Conservation (phyloP, 1,284 basidiomycete species). For the Sutorius eximius region DNA sequence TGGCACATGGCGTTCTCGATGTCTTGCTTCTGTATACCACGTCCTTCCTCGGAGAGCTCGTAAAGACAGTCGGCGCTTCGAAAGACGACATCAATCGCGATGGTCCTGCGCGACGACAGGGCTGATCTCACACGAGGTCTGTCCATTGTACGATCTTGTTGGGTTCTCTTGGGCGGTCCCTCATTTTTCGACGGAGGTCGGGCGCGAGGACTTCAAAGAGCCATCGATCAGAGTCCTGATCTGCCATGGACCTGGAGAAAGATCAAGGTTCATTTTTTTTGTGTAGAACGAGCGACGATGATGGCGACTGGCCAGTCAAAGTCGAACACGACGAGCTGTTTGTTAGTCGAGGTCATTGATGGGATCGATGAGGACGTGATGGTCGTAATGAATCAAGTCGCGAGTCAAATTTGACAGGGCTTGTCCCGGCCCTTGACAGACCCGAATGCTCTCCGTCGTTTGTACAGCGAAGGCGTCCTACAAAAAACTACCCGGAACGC, state of each 20-base stretch:
- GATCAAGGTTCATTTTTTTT: background rate
- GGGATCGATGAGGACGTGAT: background rate
- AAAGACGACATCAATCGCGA: background rate
- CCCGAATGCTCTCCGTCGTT: constrained; percentile 47
- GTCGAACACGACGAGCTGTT: constrained; percentile 91
- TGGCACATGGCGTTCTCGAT: constrained; percentile 76
- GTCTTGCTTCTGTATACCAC: constrained; percentile 69
- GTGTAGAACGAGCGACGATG: background rate
- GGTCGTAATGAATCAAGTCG: background rate
- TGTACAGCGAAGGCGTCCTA: constrained; percentile 74
- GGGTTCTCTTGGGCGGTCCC: constrained; percentile 53
- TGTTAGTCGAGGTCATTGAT: constrained; percentile 44
- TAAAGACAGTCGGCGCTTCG: constrained; percentile 71
- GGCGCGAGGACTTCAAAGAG: constrained; percentile 91
- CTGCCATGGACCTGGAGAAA: constrained; percentile 72
- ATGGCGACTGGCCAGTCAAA: constrained; percentile 84
- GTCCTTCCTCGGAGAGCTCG: constrained; percentile 57
- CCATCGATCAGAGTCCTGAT: constrained; percentile 98
- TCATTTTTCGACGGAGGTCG: constrained; percentile 82
- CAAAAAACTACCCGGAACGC: constrained; percentile 73
- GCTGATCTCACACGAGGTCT: constrained; percentile 78
- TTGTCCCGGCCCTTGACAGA: background rate
- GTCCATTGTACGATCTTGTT: constrained; percentile 75
- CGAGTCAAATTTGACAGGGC: background rate
- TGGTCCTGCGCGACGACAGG: background rate